phyloP scores from a whole-genome alignment of 768 basidiomycete species.

The Trametes meyenii region DNA sequence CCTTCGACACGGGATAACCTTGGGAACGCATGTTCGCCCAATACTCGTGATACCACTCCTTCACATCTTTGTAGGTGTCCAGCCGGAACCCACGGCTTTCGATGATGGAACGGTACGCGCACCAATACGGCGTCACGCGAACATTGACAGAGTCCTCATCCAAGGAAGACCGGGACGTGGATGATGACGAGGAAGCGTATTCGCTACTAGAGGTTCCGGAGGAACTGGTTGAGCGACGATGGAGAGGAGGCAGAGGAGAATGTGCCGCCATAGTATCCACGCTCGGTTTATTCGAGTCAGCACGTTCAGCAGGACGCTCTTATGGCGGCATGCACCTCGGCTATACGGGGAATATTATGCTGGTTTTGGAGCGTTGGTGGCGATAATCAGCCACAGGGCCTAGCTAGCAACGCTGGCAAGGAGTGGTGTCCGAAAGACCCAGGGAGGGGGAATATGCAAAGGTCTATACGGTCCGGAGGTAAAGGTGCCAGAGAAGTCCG shows the following conservation, averaged over 20 bases:
- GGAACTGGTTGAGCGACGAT: constrained; percentile 4
- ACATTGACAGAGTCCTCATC: constrained; percentile 54
- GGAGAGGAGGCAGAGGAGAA: constrained; percentile 5
- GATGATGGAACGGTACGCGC: constrained; percentile 51
- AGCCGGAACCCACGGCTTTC: constrained; percentile 58
- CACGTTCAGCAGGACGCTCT: not conserved
- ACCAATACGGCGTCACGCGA: constrained; percentile 66
- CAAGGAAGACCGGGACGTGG: constrained; percentile 53
- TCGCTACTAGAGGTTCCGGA: constrained; percentile 13
- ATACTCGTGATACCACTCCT: constrained; percentile 51
- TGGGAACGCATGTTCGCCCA: constrained; percentile 31
- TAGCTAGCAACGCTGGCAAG: constrained; percentile 1
- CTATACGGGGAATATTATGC: constrained; percentile 10
- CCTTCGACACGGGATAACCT: constrained; percentile 21
- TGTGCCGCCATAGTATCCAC: constrained; percentile 7
- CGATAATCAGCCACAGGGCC: constrained; percentile 1
- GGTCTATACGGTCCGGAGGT: constrained; percentile 3
- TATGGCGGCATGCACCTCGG: constrained; percentile 11
- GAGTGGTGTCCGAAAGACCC: not conserved
- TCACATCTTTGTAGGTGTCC: constrained; percentile 71
- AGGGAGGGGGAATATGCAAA: constrained; percentile 13
- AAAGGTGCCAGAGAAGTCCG: constrained; percentile 3
- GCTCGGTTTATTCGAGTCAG: not conserved
- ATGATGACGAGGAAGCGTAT: constrained; percentile 32
- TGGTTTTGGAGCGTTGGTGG: constrained; percentile 9